Base-by-base conservation (phyloP, 345 rosid species). In the Eucalyptus tenuipes region DNA sequence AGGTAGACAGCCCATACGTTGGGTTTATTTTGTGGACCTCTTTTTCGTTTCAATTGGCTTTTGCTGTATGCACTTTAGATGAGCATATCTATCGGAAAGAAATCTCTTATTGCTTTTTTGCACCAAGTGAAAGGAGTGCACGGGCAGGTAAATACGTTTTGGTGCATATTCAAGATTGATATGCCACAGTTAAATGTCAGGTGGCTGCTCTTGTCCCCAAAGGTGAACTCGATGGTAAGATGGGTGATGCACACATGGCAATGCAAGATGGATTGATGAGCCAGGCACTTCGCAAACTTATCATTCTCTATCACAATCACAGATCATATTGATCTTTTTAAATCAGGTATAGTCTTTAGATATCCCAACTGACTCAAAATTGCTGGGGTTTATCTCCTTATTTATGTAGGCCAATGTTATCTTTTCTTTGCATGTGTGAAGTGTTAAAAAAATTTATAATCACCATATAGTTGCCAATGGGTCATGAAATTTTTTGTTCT, bases 221-320 rank as follows among this genome's bases (percentile, higher is more conserved):
- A 94, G 91, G 96, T 90, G 99, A 98, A 92, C 99, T 98, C 44
- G 99, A 97, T 53, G 99, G 99, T 2, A 99, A 97, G 95, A 98
- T 97, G 99, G 99, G 99, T 90, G 95, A 98, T 93, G 99, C 99
- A 87, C 99, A 98, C 91, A 97, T 97, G 99, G 98, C 99, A 89
- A 92, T 96, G 99, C 99, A 97, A 94, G 99, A 99, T 68, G 94
- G 99, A 90, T 91, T 98, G 91, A 98, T 97, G 99, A 98, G 99
- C 90, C 99, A 97, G 93, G 99, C 99, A 57, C 97, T 98, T 84
- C 97, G 99, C 91, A 98, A 98, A 91, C 89, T 98, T 90, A 97
- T 90, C 99, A 96, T 91, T 98, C 99, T 57, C 91, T 98, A 90
- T 97, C 98, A 5, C 87, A 92, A 87, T 97, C 99, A 8, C 97